Evolutionary conservation across 2,329 filamentous ascomycete genomes (phyloP), one percentile per base, ranked within the genome.

Genomic region (Magnaporthiopsis incrustans): DNA sequence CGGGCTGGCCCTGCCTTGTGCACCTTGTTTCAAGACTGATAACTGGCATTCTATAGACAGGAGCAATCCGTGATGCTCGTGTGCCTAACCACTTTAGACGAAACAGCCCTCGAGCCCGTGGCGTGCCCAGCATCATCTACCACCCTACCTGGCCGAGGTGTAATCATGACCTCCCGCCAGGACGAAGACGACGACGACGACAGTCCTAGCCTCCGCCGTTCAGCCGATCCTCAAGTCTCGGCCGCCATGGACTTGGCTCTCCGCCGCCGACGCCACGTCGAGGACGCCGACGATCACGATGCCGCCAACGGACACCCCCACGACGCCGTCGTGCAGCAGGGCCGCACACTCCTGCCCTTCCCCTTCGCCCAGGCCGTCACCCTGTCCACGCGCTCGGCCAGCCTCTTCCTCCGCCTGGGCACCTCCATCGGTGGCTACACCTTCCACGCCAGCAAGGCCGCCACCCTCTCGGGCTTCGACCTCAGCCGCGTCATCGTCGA

Each of bases 281-380:
- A 26, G 57, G 25, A 58, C 57, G 14, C 1, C 30, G 27, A 12
- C 4, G 58, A 60, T 14, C 22, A 25, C 58, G 30, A 22, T 18
- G 57, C n/a, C 25, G 6, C 22, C 15, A 25, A 32, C 26, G 58
- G 5, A 5, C 12, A 59, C 25, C 27, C 15, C 18, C 8, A 35
- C 14, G 58, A 5, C 26, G 58, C 22, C 3, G 58, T 11, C 26
- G 58, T 35, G 56, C 62, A 59, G 57, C 57, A 59, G 12, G 62
- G 62, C 25, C 56, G 62, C 12, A 63, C 62, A 11, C 33, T 63
- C 0, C 57, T 63, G 32, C 62, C 62, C 1, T 63, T 44, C 25
- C 62, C 62, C 33, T 33, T 63, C 14, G 62, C 62, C 26, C 35
- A 63, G 56, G 62, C 57, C 1, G 62, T 63, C n/a, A 63, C 62